Conservation (phyloP, 202 grass and related monocot species). For the Eragrostis tef region DNA sequence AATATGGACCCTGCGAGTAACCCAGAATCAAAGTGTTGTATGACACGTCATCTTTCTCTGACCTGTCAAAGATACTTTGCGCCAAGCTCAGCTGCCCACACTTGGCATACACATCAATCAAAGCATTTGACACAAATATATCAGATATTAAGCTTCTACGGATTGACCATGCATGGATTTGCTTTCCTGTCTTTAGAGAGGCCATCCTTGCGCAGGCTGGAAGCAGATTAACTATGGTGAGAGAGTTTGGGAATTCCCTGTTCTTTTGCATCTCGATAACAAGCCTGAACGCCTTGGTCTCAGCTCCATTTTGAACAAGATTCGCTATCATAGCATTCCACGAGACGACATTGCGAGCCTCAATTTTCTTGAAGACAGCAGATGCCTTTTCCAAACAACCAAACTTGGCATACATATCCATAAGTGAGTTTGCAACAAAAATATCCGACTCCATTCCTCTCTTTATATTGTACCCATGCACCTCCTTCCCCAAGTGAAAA, state of each 20-base stretch:
- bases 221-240: constrained; percentile 76
- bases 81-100: constrained; percentile 69
- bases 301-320: constrained; percentile 72
- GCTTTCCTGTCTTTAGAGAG: constrained; percentile 70
- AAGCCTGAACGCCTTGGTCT: constrained; percentile 61
- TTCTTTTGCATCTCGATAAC: constrained; percentile 67
- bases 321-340: constrained; percentile 93
- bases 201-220: constrained; percentile 78
- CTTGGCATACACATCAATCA: constrained; percentile 91
- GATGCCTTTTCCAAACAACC: constrained; percentile 61
- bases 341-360: constrained; percentile 62
- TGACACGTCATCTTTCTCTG: constrained; percentile 76
- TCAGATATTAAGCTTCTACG: constrained; percentile 58
- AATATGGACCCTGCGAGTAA: constrained; percentile 66
- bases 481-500: constrained; percentile 62
- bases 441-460: constrained; percentile 64
- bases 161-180: constrained; percentile 79
- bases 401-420: constrained; percentile 94
- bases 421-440: constrained; percentile 76
- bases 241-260: constrained; percentile 66
- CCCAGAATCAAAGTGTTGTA: constrained; percentile 92
- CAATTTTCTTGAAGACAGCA: constrained; percentile 64
- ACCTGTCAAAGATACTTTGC: constrained; percentile 63
- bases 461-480: constrained; percentile 65
- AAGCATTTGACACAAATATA: constrained; percentile 82